Evolutionary conservation across 2,329 filamentous ascomycete species (phyloP), one percentile per base, ranked within the genome.

Genomic region (Fusarium chuoi): DNA sequence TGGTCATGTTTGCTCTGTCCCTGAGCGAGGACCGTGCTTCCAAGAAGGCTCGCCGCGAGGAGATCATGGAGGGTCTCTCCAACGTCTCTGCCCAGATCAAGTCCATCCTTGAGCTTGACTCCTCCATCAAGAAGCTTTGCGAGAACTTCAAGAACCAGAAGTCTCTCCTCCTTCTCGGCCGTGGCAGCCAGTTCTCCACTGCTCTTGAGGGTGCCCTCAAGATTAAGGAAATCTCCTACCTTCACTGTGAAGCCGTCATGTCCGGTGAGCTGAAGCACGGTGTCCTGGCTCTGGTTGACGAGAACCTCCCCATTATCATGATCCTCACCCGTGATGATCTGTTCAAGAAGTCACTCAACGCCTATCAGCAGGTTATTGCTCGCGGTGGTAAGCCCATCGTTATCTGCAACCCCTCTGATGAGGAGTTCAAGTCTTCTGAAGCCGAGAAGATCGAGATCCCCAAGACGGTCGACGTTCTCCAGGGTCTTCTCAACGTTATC

Each of bases 161-260:
- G 91, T 97, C 94, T 75, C 86, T 99, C 79, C 89, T 99, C 71
- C 90, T 99, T 62, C 90, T 99, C 70, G 96, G 96, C 70, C 94
- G 96, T 88, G 96, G 96, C 78, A 94, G 94, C 82, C 96, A 99
- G 86, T 98, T 95, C 88, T 95, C 96, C 69, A 99, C 96, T 79
- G 96, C 96, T 64, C 91, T 99, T 28, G 96, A 99, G 88, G 96
- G 94, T 85, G 96, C 96, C 56, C 89, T 99, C 78, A 99, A 99
- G 89, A 99, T 99, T 85, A 99, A 99, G 90, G 96, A 99, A 87
- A 99, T 99, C 80, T 98, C 96, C 24, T 99, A 99, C 85, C 93
- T 99, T 68, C 96, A 99, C 86, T 99, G 96, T 85, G 96, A 99
- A 87, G 96, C 96, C 79, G 96, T 99, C 88, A 99, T 99, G 96